Percentiles rank a stretch among this genome's conserved stretches.
These are phyloP conservation scores for Aspergillus carlsbadensis DNA, from an alignment of 495 filamentous ascomycete genomes.

Conservation along the genomic window DNA sequence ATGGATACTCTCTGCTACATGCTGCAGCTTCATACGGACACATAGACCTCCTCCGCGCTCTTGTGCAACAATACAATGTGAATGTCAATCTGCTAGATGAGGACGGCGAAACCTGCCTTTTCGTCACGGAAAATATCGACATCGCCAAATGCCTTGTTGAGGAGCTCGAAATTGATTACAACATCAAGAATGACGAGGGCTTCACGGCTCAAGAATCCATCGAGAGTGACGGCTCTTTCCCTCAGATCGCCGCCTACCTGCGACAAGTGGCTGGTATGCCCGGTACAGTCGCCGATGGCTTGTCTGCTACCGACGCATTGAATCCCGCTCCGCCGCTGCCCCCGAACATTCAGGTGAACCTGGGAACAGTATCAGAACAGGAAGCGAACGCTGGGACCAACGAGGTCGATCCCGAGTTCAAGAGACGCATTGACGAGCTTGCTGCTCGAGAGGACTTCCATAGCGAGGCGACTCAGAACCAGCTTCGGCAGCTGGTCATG, in stretches of 20 bases:
- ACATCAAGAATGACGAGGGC: slow-evolving; percentile 61
- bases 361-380: slow-evolving; percentile 64
- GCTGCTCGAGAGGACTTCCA: slow-evolving; percentile 71
- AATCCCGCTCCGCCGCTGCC: slow-evolving; percentile 56
- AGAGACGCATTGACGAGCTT: slow-evolving; percentile 72
- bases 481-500: slow-evolving; percentile 66
- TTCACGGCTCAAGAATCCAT: slow-evolving; percentile 71
- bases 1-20: slow-evolving; percentile 90
- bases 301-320: slow-evolving; percentile 27
- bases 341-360: slow-evolving; percentile 62
- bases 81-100: slow-evolving; percentile 79
- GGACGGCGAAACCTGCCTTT: slow-evolving; percentile 89
- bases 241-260: slow-evolving; percentile 67
- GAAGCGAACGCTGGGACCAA: slow-evolving; percentile 45
- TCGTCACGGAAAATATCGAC: slow-evolving; percentile 74
- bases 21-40: slow-evolving; percentile 91
- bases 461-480: slow-evolving; percentile 65
- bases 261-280: slow-evolving; percentile 41
- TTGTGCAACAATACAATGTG: slow-evolving; percentile 76
- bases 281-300: slow-evolving; percentile 20
- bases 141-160: slow-evolving; percentile 76
- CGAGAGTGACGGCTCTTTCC: slow-evolving; percentile 66
- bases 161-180: slow-evolving; percentile 70
- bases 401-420: slow-evolving; percentile 67
- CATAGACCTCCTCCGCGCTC: slow-evolving; percentile 69